phyloP scores from a whole-genome alignment of 2,329 filamentous ascomycete genomes.

The Fusarium floridanum region DNA sequence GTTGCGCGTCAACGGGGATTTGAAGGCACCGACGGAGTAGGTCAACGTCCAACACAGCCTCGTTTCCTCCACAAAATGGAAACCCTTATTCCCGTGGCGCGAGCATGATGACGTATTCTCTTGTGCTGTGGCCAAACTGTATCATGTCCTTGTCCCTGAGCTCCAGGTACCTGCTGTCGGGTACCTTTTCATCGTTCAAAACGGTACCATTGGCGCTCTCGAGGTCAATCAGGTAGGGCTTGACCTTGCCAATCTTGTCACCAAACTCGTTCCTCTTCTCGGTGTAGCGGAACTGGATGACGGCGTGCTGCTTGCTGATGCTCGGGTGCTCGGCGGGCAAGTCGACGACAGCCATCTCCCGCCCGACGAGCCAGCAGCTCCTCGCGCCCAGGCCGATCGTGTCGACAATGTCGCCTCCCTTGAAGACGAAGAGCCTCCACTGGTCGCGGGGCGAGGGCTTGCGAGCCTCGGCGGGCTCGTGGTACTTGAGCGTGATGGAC shows the following conservation, averaged over 20 bases:
- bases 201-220: slow-evolving; percentile 92
- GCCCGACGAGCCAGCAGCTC: slow-evolving; percentile 91
- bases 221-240: slow-evolving; percentile 92
- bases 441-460: slow-evolving; percentile 83
- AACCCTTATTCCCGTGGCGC: slow-evolving; percentile 59
- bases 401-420: slow-evolving; percentile 82
- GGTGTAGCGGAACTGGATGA: slow-evolving; percentile 90
- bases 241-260: slow-evolving; percentile 82
- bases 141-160: slow-evolving; percentile 90
- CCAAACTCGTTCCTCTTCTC: slow-evolving; percentile 89
- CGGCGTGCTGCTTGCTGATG: slow-evolving; percentile 94
- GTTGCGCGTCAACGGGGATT: neutral
- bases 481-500: slow-evolving; percentile 89
- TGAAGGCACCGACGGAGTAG: neutral
- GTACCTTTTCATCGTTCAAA: slow-evolving; percentile 81
- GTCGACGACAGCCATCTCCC: slow-evolving; percentile 85
- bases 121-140: slow-evolving; percentile 86
- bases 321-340: slow-evolving; percentile 89
- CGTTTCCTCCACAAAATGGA: neutral
- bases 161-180: slow-evolving; percentile 85
- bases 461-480: slow-evolving; percentile 92
- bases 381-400: slow-evolving; percentile 81
- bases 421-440: slow-evolving; percentile 96
- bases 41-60: slow-evolving; percentile 2
- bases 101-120: slow-evolving; percentile 97